Base-by-base conservation (phyloP, 78 protist species). In the Dictyostelium firmibasis region DNA sequence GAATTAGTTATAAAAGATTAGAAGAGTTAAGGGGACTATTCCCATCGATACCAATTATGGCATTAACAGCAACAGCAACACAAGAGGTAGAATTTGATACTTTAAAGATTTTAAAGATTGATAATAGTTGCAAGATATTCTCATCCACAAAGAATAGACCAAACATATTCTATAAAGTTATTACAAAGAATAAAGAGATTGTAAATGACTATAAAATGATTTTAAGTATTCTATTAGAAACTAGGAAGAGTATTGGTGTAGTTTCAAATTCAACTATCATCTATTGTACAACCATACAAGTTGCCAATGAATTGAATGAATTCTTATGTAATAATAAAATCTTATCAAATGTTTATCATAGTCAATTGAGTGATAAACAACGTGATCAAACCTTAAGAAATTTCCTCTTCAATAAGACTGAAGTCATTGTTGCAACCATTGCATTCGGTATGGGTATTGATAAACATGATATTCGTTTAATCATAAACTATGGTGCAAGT, bases 391-490 rank as follows among this genome's bases (percentile, higher is more conserved):
- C 41, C 35, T 98, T 97, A 57, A 18, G 14, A 9, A 67, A 74
- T 27, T 99, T 98, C 96, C 13, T 86, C 33, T n/a, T 20, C 7
- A 97, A 93, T 44, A n/a, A 23, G 8, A n/a, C 81, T 3, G 84
- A 44, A 18, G 87, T 99, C 5, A 86, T 99, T 2, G 95, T 91
- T 35, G 99, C 99, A 23, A 99, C 99, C 18, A 97, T 99, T 43
- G 99, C 99, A 2, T 99, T 99, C 84, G 99, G 99, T 20, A 98
- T 99, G 99, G 99, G 99, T 35, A 97, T 98, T 47, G 97, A 98
- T 96, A 98, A 98, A 50, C 97, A 97, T 0, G 98, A 98, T 50
- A 98, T 97, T 33, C 96, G 98, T 2, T 94, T 95, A 64, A 95
- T 99, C 81, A 77, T 98, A 13, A 99, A 99, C 88, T 91, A 84